Evolutionary conservation across 495 filamentous ascomycete species (phyloP).

Genomic region (Hyaloscypha bicolor): DNA sequence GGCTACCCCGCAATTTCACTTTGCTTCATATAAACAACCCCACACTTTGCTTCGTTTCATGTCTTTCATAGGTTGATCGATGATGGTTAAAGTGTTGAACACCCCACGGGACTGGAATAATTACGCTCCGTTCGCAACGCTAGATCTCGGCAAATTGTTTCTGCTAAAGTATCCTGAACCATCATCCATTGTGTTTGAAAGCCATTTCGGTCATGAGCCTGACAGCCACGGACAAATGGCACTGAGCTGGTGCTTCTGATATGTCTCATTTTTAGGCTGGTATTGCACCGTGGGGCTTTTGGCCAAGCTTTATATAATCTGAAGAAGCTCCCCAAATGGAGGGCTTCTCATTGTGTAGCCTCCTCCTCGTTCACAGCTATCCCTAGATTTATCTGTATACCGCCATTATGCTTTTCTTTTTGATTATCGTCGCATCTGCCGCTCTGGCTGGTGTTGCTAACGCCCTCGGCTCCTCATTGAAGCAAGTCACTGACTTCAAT

Average conservation of each 20-base stretch:
- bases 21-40: conserved; percentile 14
- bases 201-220: neutral
- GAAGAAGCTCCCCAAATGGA: no score
- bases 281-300: neutral
- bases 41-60: neutral
- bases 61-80: conserved; percentile 7
- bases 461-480: conserved; percentile 17
- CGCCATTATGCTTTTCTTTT: conserved; percentile 41
- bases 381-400: neutral
- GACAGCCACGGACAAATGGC: conserved; percentile 9
- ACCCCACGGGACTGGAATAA: neutral
- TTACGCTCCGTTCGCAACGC: neutral
- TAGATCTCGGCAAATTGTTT: conserved; percentile 11
- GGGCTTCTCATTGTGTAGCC: no score
- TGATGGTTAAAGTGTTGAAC: neutral
- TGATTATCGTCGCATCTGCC: conserved; percentile 36
- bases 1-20: conserved; percentile 20
- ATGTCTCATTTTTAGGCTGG: conserved; percentile 10
- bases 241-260: neutral
- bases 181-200: neutral
- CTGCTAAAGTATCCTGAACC: neutral
- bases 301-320: conserved; percentile 4
- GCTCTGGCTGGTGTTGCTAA: conserved; percentile 38
- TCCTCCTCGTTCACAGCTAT: no score
- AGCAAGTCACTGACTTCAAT: conserved; percentile 45